Evolutionary conservation across 139 green algal species (phyloP).

Genomic region (Picochlorum sp.): DNA sequence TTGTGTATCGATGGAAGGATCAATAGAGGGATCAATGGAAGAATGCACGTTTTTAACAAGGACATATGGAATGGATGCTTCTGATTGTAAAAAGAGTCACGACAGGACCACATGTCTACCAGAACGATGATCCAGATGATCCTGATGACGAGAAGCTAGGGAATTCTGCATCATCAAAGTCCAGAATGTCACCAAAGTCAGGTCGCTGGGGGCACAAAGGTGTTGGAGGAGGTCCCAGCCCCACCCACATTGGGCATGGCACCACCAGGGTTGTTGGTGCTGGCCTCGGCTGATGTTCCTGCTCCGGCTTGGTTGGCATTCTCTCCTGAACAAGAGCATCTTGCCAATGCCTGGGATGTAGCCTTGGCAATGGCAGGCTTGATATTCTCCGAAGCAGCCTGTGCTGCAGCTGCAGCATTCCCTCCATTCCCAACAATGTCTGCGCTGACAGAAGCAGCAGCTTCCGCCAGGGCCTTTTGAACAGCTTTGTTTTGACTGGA

Average conservation of each 20-base stretch:
- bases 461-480: background rate
- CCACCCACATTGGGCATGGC: background rate
- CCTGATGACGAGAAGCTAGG: background rate
- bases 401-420: slow-evolving; percentile 2
- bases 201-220: background rate
- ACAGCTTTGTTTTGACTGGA: background rate
- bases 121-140: background rate
- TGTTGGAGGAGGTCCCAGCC: background rate
- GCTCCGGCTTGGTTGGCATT: background rate
- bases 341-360: background rate
- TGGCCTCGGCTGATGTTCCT: background rate
- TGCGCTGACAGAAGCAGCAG: background rate
- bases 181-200: slow-evolving; percentile 1
- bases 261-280: background rate
- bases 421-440: background rate
- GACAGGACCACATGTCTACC: background rate
- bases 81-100: background rate
- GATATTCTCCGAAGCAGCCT: slow-evolving; percentile 3
- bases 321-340: slow-evolving; percentile 1
- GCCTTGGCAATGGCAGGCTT: slow-evolving; percentile 3
- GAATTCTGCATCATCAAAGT: background rate
- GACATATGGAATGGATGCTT: no score
- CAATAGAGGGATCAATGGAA: no score
- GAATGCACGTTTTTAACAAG: no score
- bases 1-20: no score